A percentile compares a stretch with the other conserved stretches of the same genome.
Evolutionary conservation across 2,329 filamentous ascomycete species (phyloP).

Genomic region (Neofusicoccum sp.): DNA sequence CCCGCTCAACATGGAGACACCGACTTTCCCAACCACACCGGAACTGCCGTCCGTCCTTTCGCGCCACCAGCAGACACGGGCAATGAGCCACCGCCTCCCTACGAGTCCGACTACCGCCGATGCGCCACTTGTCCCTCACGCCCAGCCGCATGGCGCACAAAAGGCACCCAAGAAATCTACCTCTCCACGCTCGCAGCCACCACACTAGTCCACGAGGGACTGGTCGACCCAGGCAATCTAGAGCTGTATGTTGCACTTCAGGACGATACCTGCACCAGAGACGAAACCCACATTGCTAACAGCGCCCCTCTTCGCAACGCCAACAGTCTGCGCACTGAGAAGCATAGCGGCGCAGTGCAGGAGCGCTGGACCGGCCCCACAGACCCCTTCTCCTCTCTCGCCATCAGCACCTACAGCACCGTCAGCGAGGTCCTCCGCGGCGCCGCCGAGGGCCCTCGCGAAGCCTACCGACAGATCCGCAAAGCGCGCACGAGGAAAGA

Average conservation of each 20-base stretch:
- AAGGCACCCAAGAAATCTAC: neutral
- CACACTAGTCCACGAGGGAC: neutral
- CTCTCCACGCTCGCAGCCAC: conserved; percentile 8
- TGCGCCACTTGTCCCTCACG: neutral
- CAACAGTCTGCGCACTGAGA: neutral
- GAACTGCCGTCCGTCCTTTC: too few species aligned
- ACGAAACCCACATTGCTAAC: too few species aligned
- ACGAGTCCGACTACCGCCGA: neutral
- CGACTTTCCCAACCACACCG: too few species aligned
- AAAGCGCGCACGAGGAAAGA: neutral
- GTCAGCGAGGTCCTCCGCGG: neutral
- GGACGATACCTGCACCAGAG: too few species aligned
- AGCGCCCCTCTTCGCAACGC: neutral
- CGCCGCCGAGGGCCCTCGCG: neutral
- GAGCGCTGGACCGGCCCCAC: neutral
- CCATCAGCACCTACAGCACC: conserved; percentile 1
- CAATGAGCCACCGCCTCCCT: neutral
- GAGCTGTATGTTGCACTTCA: neutral
- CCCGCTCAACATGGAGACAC: too few species aligned
- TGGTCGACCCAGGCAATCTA: neutral
- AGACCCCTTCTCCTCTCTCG: conserved; percentile 4
- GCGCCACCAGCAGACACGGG: too few species aligned
- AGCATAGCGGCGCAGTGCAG: too few species aligned
- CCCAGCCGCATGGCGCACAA: neutral
- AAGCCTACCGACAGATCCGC: neutral